phyloP scores from a whole-genome alignment of 192 early-diverging fungal genomes.

The Linnemannia zychae region DNA sequence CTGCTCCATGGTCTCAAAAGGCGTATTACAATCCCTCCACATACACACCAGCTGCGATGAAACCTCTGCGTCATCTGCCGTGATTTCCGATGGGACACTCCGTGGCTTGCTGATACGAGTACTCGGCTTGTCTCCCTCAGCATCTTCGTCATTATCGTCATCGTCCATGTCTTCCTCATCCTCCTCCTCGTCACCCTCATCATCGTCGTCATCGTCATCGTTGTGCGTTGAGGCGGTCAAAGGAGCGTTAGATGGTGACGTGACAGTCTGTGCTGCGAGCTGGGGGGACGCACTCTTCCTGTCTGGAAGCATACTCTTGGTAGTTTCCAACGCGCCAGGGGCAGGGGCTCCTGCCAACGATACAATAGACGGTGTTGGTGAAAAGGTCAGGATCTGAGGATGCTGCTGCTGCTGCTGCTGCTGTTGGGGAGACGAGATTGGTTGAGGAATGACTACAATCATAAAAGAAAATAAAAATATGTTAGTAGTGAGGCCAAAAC shows the following conservation, averaged over 20 bases:
- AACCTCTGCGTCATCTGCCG: conserved; percentile 12
- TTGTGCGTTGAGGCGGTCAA: conserved; percentile 4
- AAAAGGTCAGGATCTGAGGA: conserved; percentile 30
- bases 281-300: conserved; percentile 12
- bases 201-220: conserved; percentile 50
- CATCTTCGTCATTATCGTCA: conserved; percentile 29
- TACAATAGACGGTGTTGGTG: conserved; percentile 18
- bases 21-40: conserved; percentile 64
- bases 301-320: not conserved
- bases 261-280: not conserved
- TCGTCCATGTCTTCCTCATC: conserved; percentile 34
- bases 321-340: not conserved
- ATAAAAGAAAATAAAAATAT: not conserved
- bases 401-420: conserved; percentile 26
- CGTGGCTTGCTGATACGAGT: conserved; percentile 3
- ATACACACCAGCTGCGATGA: conserved; percentile 54
- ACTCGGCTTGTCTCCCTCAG: not conserved
- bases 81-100: not conserved
- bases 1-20: conserved; percentile 57
- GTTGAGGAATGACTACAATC: conserved; percentile 1
- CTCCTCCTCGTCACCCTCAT: conserved; percentile 36
- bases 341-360: conserved; percentile 9
- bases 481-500: not conserved
- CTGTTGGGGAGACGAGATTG: conserved; percentile 10
- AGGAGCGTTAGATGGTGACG: conserved; percentile 6